These are phyloP conservation scores for Lentinula sp. DNA, from an alignment of 768 basidiomycete species.

Conservation along the genomic window DNA sequence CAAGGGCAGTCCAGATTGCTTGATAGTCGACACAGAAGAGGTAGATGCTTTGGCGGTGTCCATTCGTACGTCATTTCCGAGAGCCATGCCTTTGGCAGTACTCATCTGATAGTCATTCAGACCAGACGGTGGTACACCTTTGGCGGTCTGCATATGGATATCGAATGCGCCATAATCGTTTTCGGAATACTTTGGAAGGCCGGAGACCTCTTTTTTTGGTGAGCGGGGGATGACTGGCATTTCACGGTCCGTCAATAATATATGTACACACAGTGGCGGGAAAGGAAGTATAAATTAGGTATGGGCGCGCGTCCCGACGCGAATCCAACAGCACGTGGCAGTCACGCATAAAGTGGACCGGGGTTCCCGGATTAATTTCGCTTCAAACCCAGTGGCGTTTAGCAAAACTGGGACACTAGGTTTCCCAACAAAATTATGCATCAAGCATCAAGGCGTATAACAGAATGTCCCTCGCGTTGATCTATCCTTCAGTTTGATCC, in stretches of 20 bases:
- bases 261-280: background rate
- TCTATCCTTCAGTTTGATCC: no score
- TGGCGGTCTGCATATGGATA: constrained; percentile 74
- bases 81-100: constrained; percentile 50
- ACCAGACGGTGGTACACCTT: constrained; percentile 36
- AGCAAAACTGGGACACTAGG: no score
- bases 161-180: constrained; percentile 23
- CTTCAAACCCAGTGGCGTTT: no score
- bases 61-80: constrained; percentile 59
- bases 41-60: constrained; percentile 51
- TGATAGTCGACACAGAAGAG: constrained; percentile 37
- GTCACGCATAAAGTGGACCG: background rate
- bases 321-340: background rate
- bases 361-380: background rate
- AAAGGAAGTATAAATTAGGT: background rate
- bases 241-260: background rate
- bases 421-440: no score
- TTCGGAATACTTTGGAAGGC: constrained; percentile 2
- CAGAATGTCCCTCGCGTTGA: no score
- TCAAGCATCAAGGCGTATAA: no score
- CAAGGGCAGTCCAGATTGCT: constrained; percentile 51
- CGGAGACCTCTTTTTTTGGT: constrained; percentile 4
- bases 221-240: background rate
- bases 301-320: background rate
- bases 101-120: constrained; percentile 50